Conservation (phyloP, 805 yeast species). For the Candida rishiriensis region DNA sequence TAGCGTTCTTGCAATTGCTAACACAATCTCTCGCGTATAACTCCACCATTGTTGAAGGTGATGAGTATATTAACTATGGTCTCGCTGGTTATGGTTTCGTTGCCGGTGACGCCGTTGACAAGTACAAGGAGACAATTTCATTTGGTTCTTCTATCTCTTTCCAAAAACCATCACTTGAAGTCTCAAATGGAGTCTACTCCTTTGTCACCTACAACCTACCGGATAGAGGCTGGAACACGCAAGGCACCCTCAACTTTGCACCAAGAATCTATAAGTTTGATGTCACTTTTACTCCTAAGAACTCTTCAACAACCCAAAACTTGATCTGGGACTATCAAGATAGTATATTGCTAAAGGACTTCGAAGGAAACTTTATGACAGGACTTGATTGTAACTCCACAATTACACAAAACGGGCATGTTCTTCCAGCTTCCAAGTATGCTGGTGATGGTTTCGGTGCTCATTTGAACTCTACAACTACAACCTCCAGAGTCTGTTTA, state of each 20-base stretch:
- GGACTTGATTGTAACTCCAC: slow-evolving; percentile 30
- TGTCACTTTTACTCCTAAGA: slow-evolving; percentile 22
- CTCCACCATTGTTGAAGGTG: slow-evolving; percentile 21
- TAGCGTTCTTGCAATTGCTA: slow-evolving; percentile 6
- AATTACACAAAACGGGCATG: slow-evolving; percentile 18
- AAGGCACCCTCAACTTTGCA: slow-evolving; percentile 27
- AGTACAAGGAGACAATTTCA: slow-evolving; percentile 28
- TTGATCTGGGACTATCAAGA: slow-evolving; percentile 27
- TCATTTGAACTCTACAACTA: slow-evolving; percentile 10
- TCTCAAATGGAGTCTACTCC: slow-evolving; percentile 21
- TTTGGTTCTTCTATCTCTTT: slow-evolving; percentile 29
- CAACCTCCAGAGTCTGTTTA: slow-evolving; percentile 26
- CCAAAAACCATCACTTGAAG: slow-evolving; percentile 21
- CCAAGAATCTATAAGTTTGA: slow-evolving; percentile 25
- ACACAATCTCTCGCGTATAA: slow-evolving; percentile 9
- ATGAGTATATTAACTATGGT: slow-evolving; percentile 23
- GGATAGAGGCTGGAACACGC: slow-evolving; percentile 31
- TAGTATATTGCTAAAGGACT: slow-evolving; percentile 27
- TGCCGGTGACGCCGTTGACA: slow-evolving; percentile 25
- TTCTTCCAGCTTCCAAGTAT: slow-evolving; percentile 25
- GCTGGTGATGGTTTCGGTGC: slow-evolving; percentile 31
- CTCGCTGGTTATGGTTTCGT: slow-evolving; percentile 26
- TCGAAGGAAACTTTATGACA: slow-evolving; percentile 24
- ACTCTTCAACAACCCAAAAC: slow-evolving; percentile 17
- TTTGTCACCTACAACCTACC: slow-evolving; percentile 28